Base-by-base conservation (phyloP, 208 protist species). In the Trypanosoma platydactyli region DNA sequence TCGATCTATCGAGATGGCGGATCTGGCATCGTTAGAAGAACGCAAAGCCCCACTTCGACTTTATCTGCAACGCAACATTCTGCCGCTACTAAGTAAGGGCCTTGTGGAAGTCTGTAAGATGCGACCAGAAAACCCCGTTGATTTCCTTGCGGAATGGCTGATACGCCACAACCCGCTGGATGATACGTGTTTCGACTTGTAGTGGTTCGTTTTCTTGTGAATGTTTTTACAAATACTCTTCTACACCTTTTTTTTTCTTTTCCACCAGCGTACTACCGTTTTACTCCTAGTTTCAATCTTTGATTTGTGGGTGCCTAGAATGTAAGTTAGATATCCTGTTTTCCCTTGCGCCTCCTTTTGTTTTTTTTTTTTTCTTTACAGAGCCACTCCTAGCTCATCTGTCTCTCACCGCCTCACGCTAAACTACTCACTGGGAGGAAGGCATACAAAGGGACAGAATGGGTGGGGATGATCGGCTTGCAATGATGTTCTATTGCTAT, bases 91-190 rank as follows among this genome's bases (percentile, higher is more conserved):
- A 22, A 97, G 91, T 57, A 94, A 95, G 60, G 95, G 95, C 5
- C 77, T 98, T n/a, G 59, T 97, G 24, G 88, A 98, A 81, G 93
- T 98, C 18, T 94, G 88, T 68, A 87, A 93, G 50, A 54, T 60
- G 53, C 87, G 87, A 13, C 97, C 97, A 1, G 89, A 95, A 13
- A 93, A 98, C 65, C 97, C 97, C 4, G 81, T 98, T 0, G 97
- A 98, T 70, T 97, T 88, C 64, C 73, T 98, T 35, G 92, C 94
- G 18, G 89, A 97, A 75, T 97, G 89, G 89, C 73, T 98, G 3
- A 80, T 96, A 22, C 82, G 83, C 11, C 81, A 98, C 74, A 97
- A 97, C 72, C 91, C 92, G 25, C 73, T 89, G 50, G 86, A 95
- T 48, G 89, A 97, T 66, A 77, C 84, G 9, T 91, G 88, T 66